Evolutionary conservation across 768 basidiomycete genomes (phyloP).

Genomic region (Cubamyces lactineus): DNA sequence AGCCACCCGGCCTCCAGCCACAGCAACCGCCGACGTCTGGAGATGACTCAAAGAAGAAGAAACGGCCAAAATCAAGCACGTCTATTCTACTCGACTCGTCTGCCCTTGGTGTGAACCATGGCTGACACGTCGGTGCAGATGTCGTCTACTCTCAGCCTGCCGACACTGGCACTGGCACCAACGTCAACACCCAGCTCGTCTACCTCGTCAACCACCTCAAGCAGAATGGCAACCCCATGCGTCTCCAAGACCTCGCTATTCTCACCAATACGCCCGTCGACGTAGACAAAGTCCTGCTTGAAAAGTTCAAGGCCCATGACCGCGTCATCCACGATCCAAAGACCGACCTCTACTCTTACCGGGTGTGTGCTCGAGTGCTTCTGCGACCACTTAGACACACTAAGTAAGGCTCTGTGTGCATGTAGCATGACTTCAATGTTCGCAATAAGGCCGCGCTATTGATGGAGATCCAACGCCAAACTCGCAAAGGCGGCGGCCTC

Average conservation of each 20-base stretch:
- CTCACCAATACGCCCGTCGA: constrained; percentile 78
- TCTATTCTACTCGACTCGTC: constrained; percentile 29
- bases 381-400: background rate
- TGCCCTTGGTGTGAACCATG: constrained; percentile 26
- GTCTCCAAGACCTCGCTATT: constrained; percentile 86
- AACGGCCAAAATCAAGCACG: constrained; percentile 66
- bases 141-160: constrained; percentile 86
- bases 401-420: background rate
- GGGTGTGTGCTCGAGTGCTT: constrained; percentile 47
- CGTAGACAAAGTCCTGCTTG: constrained; percentile 67
- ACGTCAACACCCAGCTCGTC: constrained; percentile 86
- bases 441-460: constrained; percentile 82
- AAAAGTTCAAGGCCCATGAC: constrained; percentile 84
- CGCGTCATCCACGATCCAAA: constrained; percentile 78
- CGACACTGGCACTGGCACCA: constrained; percentile 78
- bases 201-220: constrained; percentile 84
- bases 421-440: constrained; percentile 84
- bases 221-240: constrained; percentile 71
- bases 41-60: constrained; percentile 57
- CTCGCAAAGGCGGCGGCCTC: constrained; percentile 82
- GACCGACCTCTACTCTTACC: constrained; percentile 86
- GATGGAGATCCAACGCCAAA: constrained; percentile 84
- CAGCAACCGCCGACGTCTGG: constrained; percentile 39
- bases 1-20: constrained; percentile 47
- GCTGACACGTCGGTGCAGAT: constrained; percentile 45